Base-by-base conservation (phyloP, 2,329 filamentous ascomycete genomes). In the Neofusicoccum parvum region DNA sequence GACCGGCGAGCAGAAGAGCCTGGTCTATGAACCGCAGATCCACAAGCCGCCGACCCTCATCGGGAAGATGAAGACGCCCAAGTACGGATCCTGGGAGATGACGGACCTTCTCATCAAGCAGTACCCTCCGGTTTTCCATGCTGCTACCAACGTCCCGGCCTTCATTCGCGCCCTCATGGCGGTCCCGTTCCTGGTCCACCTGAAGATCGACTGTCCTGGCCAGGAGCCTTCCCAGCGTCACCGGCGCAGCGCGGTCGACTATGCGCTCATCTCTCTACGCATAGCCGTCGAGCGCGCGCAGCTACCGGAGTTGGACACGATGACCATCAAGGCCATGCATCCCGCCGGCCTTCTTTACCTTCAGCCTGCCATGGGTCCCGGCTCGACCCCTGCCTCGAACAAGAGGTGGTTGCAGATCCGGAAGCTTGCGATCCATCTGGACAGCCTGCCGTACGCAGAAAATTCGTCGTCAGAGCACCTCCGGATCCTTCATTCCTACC, bases 61-160 rank as follows among this genome's bases (percentile, higher is more conserved):
- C 83, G 64, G 86, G 51, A 80, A 88, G 70, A 83, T 86, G 68
- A 82, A 78, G 71, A 73, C 88, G 63, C 90, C 90, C 60, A 94
- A 92, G 79, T 96, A 96, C 76, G 91, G 90, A 70, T 91, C 89
- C 75, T 84, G 86, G 71, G 90, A 92, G 72, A 87, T 95, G 72
- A 92, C 89, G 67, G 90, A 94, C 73, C 85, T 96, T 66, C 83
- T 96, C 67, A 91, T 92, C 14, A 88, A 92, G 74, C 92, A 96
- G 79, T 96, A 96, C 73, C 92, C 92, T 62, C 92, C 93, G 5
- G 81, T 96, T 2, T 96, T 96, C 79, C 93, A 97, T 74, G 91
- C 92, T 6, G 91, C 93, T 7, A 94, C 92, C 67, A 95, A 97
- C 74, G 90, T 96, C 6, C 87, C 91, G 5, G 91, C 91, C 45